Evolutionary conservation across 2,329 filamentous ascomycete genomes (phyloP).

Genomic region (Juglanconis juglandina): DNA sequence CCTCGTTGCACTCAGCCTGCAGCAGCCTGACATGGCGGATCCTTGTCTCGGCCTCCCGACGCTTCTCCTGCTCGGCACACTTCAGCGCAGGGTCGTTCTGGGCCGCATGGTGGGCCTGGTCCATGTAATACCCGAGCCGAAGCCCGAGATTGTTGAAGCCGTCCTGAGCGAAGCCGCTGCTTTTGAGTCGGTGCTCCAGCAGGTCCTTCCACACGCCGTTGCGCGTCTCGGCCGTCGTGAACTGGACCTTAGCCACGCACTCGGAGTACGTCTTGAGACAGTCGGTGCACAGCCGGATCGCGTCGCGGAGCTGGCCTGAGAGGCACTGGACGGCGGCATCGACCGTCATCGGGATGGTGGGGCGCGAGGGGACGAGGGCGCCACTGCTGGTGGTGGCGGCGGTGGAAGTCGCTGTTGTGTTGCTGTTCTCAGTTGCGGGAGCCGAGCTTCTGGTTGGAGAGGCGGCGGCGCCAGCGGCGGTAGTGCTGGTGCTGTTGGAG

Average conservation of each 20-base stretch:
- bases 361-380: background rate
- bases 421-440: background rate
- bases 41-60: background rate
- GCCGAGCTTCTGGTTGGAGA: background rate
- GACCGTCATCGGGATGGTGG: constrained; percentile 1
- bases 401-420: background rate
- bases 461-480: background rate
- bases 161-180: constrained; percentile 6
- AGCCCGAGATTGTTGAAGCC: background rate
- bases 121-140: background rate
- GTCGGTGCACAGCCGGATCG: constrained; percentile 3
- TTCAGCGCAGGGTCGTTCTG: background rate
- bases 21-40: background rate
- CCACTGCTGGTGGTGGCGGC: background rate
- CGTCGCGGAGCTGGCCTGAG: constrained; percentile 6
- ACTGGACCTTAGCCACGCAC: constrained; percentile 31
- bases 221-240: constrained; percentile 18
- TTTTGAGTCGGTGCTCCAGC: constrained; percentile 3
- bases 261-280: constrained; percentile 33
- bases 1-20: background rate
- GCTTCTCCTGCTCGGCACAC: background rate
- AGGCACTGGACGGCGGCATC: constrained; percentile 3
- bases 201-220: constrained; percentile 12
- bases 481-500: background rate
- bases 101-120: background rate